A percentile compares a stretch with the other conserved stretches of the same genome.
Conservation (phyloP, 164 flowering plant genomes). For the Pachysandra terminalis region DNA sequence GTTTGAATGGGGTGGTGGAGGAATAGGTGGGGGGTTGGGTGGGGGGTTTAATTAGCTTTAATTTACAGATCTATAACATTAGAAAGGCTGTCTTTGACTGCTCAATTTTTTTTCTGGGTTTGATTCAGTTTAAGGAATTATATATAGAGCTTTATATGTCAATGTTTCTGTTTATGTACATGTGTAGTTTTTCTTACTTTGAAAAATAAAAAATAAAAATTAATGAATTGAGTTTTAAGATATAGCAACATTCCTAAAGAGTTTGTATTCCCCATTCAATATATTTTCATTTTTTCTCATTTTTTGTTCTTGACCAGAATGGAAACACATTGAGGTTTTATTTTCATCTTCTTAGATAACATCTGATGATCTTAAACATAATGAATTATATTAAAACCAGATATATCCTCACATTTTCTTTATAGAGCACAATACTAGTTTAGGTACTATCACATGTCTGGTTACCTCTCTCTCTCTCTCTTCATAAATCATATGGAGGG, state of each 20-base stretch:
- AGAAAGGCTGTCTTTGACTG: background rate
- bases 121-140: background rate
- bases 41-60: background rate
- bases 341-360: too few species aligned
- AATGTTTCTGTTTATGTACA: too few species aligned
- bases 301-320: background rate
- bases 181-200: too few species aligned
- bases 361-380: background rate
- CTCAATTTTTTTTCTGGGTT: background rate
- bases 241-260: background rate
- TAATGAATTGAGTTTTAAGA: background rate
- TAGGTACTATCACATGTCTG: background rate
- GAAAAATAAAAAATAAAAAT: too few species aligned
- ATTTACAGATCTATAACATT: background rate
- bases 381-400: background rate
- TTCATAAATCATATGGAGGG: background rate
- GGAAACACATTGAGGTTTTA: background rate
- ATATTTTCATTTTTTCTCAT: background rate
- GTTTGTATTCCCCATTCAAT: too few species aligned
- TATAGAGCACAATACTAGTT: background rate
- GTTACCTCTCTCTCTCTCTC: background rate
- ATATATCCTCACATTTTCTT: background rate
- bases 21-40: background rate
- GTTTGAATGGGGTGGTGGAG: background rate
- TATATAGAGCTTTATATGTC: background rate